These are phyloP conservation scores for Trichomonascaceae sp. DNA, from an alignment of 1,139 yeast genomes.

Conservation along the genomic window DNA sequence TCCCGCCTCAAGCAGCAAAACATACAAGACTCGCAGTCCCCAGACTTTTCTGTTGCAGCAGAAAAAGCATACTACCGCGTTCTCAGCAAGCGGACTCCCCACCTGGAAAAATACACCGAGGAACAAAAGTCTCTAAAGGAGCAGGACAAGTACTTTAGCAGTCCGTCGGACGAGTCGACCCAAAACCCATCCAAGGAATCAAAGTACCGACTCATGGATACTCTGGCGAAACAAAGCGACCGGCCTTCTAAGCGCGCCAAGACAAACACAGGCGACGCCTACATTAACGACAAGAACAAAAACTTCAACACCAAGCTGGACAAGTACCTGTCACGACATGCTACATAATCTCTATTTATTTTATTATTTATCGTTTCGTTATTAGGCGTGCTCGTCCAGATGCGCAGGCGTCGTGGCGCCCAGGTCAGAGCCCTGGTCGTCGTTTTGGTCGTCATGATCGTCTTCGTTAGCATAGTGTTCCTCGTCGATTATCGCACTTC, in stretches of 20 bases:
- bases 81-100: too few relatives aligned
- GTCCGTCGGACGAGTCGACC: slow-evolving; percentile 13
- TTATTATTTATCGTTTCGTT: too few relatives aligned
- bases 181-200: slow-evolving; percentile 29
- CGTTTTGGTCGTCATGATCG: too few relatives aligned
- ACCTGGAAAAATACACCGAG: slow-evolving; percentile 16
- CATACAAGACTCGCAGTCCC: slow-evolving; percentile 12
- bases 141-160: slow-evolving; percentile 7
- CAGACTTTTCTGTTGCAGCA: slow-evolving; percentile 12
- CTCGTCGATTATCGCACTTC: too few relatives aligned
- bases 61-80: too few relatives aligned
- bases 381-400: too few relatives aligned
- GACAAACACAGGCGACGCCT: slow-evolving; percentile 23
- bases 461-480: too few relatives aligned
- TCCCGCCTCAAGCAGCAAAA: slow-evolving; percentile 32
- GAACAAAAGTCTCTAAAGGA: slow-evolving; percentile 14
- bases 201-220: slow-evolving; percentile 30
- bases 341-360: too few relatives aligned
- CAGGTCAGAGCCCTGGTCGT: too few relatives aligned
- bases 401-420: too few relatives aligned
- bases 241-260: slow-evolving; percentile 26
- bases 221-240: slow-evolving; percentile 28
- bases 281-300: slow-evolving; percentile 61
- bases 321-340: too few relatives aligned
- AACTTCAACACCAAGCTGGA: slow-evolving; percentile 65